Evolutionary conservation across 345 rosid species (phyloP).

Genomic region (Citrus trifoliata): DNA sequence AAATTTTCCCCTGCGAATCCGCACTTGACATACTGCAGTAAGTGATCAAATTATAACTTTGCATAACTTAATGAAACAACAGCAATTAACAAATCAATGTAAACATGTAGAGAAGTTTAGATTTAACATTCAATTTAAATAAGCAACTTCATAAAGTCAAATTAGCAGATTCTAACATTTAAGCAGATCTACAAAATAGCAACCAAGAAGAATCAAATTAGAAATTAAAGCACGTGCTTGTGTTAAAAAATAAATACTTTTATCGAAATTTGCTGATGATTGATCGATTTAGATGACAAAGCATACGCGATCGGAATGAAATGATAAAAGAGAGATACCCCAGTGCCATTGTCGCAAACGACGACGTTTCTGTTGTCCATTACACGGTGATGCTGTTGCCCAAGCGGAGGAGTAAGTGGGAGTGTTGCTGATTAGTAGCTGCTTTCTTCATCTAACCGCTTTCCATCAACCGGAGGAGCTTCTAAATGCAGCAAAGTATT

Average conservation of each 20-base stretch:
- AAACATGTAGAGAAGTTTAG: not conserved
- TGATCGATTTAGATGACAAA: not conserved
- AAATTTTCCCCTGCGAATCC: slow-evolving; percentile 99
- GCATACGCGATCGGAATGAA: not conserved
- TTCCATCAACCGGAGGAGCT: slow-evolving; percentile 7
- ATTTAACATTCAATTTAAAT: not conserved
- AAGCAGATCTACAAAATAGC: slow-evolving; percentile 9
- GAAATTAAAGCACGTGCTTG: not conserved
- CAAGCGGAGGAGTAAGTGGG: not conserved
- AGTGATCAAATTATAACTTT: slow-evolving; percentile 15
- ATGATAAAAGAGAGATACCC: slow-evolving; percentile 43
- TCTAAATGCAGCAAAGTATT: slow-evolving; percentile 25
- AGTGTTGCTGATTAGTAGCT: not conserved
- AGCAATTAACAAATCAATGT: not conserved
- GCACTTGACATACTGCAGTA: slow-evolving; percentile 90
- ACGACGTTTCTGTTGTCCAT: slow-evolving; percentile 86
- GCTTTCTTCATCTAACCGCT: not conserved
- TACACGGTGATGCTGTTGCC: not conserved
- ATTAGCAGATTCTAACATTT: not conserved
- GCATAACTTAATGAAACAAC: not conserved
- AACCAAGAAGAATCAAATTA: not conserved
- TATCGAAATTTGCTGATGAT: not conserved
- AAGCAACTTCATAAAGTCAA: not conserved
- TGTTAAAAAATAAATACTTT: not conserved
- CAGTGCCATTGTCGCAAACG: slow-evolving; percentile 97